Percentiles rank a stretch among this genome's conserved stretches.
These are phyloP conservation scores for Alopecurus myosuroides DNA, from an alignment of 176 grass and related monocot species.

Conservation along the genomic window DNA sequence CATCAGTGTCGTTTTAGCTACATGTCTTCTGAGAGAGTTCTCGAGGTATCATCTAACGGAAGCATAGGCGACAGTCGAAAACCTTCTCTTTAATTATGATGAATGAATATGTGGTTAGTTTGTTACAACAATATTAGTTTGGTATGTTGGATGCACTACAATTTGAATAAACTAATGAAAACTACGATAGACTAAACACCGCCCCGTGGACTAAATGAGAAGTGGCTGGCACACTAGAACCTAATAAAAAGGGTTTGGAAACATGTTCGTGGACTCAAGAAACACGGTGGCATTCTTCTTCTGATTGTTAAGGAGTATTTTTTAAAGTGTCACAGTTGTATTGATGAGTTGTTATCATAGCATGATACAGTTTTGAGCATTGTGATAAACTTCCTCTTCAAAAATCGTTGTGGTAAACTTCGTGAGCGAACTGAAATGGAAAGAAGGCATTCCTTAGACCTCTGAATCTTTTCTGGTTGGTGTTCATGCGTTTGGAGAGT, in stretches of 20 bases:
- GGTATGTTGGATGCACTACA: not conserved
- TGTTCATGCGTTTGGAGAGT: not conserved
- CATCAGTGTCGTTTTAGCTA: slow-evolving; percentile 98
- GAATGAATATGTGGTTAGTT: not conserved
- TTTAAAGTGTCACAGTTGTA: not conserved
- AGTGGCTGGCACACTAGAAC: not conserved
- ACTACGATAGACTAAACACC: not conserved
- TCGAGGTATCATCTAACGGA: slow-evolving; percentile 53
- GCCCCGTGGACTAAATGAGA: not conserved
- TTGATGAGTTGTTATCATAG: not conserved
- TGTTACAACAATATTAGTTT: not conserved
- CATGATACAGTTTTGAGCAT: not conserved
- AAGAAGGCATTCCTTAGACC: not conserved
- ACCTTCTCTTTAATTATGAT: not conserved
- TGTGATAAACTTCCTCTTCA: not conserved
- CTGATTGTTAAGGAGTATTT: not conserved
- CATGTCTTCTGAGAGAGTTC: slow-evolving; percentile 68
- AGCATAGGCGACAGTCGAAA: not conserved
- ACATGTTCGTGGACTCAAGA: not conserved
- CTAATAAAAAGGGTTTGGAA: not conserved
- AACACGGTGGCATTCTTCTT: not conserved
- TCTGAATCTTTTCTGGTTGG: not conserved
- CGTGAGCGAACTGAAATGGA: not conserved
- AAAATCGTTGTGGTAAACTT: not conserved
- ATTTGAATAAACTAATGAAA: not conserved